Base-by-base conservation (phyloP, 148 eudicot species). In the Arctostaphylos glauca region DNA sequence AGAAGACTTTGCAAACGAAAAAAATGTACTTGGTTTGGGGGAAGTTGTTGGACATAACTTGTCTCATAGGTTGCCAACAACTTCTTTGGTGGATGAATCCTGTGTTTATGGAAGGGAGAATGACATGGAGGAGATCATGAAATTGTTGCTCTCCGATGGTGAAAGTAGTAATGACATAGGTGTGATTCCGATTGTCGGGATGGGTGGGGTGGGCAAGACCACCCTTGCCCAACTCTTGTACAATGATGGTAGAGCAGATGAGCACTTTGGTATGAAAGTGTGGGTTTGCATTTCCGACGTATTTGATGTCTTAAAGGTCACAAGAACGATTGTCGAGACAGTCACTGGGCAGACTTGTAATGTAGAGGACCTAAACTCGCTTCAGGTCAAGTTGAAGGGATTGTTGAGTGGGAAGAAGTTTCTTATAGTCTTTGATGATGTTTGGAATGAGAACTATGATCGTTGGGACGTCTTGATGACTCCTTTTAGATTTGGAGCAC, bases 311-410 rank as follows among this genome's bases (percentile, higher is more conserved):
- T 5, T 38, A 9, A 66, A 50, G 4, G 13, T 84, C 31, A 73
- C 25, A 2, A 52, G 23, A 41, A 41, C 43, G 2, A 41, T 72
- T 72, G 4, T 72, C 4, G 50, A 72, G n/a, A 9, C 19, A 15
- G 8, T 72, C 76, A 72, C 76, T 44, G 19, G 0, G 3, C 2
- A 0, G 2, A 2, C 4, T 43, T 41, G 9, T 41, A 1, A 15
- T 6, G 0, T 0, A 7, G n/a, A 6, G 25, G 31, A 21, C 31
- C 67, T 62, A 18, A 19, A 62, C n/a, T 52, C 81, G 2, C 71
- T 85, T 59, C 89, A 87, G n/a, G 31, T 13, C 13, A 48, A 43
- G 1, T 53, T 88, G 47, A 77, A 38, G 23, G 50, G 78, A 48
- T n/a, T 9, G 6, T 12, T 88, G 3, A 14, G 18, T 13, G 72